A percentile compares a stretch with the other conserved stretches of the same genome.
Evolutionary conservation across 2,329 filamentous ascomycete species (phyloP).

Genomic region (Monilinia laxa): DNA sequence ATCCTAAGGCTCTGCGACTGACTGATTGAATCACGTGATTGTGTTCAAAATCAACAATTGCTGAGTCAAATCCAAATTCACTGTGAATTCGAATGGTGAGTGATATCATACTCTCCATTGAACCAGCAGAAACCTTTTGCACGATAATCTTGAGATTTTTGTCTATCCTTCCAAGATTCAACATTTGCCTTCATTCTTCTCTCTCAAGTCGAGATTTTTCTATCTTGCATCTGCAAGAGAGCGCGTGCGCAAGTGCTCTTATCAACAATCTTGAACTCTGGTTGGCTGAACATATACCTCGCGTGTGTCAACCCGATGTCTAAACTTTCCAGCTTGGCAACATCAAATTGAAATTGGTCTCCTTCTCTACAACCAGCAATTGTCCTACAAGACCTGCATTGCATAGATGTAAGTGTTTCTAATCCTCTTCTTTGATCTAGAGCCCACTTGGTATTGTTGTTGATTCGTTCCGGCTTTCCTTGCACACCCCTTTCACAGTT

Average conservation of each 20-base stretch:
- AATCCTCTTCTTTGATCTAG: constrained; percentile 13
- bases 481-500: constrained; percentile 13
- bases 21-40: neutral
- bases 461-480: constrained; percentile 18
- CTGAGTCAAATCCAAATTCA: too few species aligned
- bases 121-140: too few species aligned
- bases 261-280: constrained; percentile 15
- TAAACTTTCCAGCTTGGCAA: constrained; percentile 38
- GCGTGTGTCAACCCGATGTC: constrained; percentile 22
- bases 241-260: constrained; percentile 18
- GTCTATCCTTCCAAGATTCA: neutral
- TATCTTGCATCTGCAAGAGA: constrained; percentile 15
- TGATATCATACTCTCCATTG: too few species aligned
- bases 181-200: neutral
- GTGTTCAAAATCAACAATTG: too few species aligned
- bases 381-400: constrained; percentile 25
- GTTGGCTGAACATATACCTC: constrained; percentile 15
- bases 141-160: neutral
- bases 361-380: constrained; percentile 27
- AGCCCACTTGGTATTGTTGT: neutral
- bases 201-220: neutral
- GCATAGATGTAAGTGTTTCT: constrained; percentile 31
- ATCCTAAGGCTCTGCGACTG: neutral
- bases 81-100: too few species aligned
- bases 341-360: constrained; percentile 28